These are phyloP conservation scores for Phalaenopsis hybrid DNA, from an alignment of 116 monocot genomes.

Conservation along the genomic window DNA sequence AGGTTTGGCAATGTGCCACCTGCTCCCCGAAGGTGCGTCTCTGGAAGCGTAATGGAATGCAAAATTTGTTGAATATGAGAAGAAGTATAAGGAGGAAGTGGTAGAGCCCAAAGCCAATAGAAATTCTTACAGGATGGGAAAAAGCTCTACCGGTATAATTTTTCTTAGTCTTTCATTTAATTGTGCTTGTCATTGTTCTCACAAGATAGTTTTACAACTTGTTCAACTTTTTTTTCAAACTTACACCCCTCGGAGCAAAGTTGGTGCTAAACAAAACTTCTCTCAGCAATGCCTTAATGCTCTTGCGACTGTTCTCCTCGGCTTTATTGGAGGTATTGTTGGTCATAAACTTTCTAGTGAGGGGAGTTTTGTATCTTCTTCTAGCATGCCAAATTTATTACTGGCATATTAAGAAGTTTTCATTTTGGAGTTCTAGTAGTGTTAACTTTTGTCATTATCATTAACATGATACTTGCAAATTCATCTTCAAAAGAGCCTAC, in stretches of 20 bases:
- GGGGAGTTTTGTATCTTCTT: too few species aligned
- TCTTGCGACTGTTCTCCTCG: conserved; percentile 75
- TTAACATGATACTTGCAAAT: neutral
- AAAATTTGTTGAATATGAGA: conserved; percentile 86
- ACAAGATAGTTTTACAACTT: neutral
- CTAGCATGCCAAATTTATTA: too few species aligned
- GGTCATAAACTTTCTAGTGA: conserved; percentile 20
- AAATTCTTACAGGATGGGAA: conserved; percentile 83
- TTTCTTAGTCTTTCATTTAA: too few species aligned
- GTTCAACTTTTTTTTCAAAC: conserved; percentile 28
- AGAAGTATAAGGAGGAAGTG: conserved; percentile 62
- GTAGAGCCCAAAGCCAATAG: conserved; percentile 58
- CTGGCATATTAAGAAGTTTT: too few species aligned
- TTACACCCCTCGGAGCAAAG: conserved; percentile 83
- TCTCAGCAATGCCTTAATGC: conserved; percentile 88
- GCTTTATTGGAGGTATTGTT: conserved; percentile 87
- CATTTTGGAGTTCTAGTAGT: too few species aligned
- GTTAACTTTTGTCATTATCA: neutral
- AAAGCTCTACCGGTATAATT: conserved; percentile 54
- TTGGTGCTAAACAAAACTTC: conserved; percentile 87
- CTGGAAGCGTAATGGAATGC: conserved; percentile 79
- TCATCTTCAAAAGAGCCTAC: neutral
- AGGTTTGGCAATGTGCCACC: conserved; percentile 28
- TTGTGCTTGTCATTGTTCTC: too few species aligned
- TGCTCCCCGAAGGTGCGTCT: conserved; percentile 58